Percentiles rank a stretch among this genome's conserved stretches.
Evolutionary conservation across 1,139 yeast species (phyloP).

Genomic region (Nakaseomyces delphensis): DNA sequence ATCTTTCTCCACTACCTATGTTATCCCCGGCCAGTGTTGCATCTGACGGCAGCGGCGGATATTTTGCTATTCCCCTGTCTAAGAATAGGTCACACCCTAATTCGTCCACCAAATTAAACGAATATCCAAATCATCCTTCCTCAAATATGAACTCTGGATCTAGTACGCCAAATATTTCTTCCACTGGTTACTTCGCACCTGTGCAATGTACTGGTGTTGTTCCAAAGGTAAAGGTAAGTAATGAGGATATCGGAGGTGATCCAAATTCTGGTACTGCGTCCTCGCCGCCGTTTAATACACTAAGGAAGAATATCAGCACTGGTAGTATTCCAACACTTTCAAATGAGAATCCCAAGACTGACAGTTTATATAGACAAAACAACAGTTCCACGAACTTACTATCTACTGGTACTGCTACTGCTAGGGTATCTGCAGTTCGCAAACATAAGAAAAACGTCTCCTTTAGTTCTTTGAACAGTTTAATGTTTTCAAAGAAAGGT

Average conservation of each 20-base stretch:
- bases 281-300: constrained; percentile 9
- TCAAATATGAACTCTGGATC: neutral
- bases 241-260: constrained; percentile 17
- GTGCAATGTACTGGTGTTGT: constrained; percentile 10
- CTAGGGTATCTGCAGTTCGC: constrained; percentile 24
- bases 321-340: constrained; percentile 16
- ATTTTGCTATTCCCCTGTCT: constrained; percentile 28
- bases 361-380: constrained; percentile 17
- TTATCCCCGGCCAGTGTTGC: constrained; percentile 24
- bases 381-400: constrained; percentile 24
- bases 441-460: constrained; percentile 32
- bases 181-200: constrained; percentile 1
- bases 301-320: constrained; percentile 17
- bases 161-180: constrained; percentile 6
- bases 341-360: constrained; percentile 7
- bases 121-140: neutral
- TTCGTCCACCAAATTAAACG: constrained; percentile 5
- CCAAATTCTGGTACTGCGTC: constrained; percentile 6
- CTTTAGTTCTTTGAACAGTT: constrained; percentile 32
- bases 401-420: constrained; percentile 9
- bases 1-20: constrained; percentile 11
- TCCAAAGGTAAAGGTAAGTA: constrained; percentile 23
- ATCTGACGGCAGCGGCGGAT: constrained; percentile 28
- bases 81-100: constrained; percentile 3
- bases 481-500: constrained; percentile 29